Evolutionary conservation across 805 yeast genomes (phyloP), one percentile per base, ranked within the genome.

Genomic region (Saccharomycopsis malanga): DNA sequence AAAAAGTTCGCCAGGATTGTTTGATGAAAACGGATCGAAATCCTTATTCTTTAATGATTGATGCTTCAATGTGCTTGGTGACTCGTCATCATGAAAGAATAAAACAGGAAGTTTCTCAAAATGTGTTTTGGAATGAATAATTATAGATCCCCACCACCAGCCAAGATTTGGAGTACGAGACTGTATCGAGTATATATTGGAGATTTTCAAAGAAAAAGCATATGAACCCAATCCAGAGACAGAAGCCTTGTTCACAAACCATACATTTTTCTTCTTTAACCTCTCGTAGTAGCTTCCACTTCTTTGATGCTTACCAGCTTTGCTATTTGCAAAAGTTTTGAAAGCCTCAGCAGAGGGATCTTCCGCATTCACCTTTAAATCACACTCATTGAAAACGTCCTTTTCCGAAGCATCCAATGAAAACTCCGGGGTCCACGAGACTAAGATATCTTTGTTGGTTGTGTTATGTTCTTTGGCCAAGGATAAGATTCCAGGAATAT

Each of bases 31-130:
- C 0, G 95, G 88, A 49, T 83, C 85, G 61, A 89, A 87, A 12
- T 74, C 67, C 57, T 77, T 76, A 55, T 76, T 77, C 45, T 81
- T 73, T 45, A 75, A 60, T 43, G 75, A 73, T 53, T 79, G 83
- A 53, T 76, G 81, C 51, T 73, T 64, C 42, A 73, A 66, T 0
- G 95, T 87, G 35, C 91, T 83, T 4, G 86, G 81, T 29, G 83
- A 77, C 56, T 85, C 89, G 46, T 85, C 83, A 59, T 93, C 98
- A 63, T 93, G 98, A 68, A 93, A 89, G 62, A 89, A 93, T 35
- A 93, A 58, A 3, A 88, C 82, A 0, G 98, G 98, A 15, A 87
- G 64, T 38, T 79, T 77, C 27, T 64, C 60, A 20, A 46, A 67
- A 15, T 53, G 54, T 17, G 55, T 52, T 54, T 76, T 75, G 1